Evolutionary conservation across 1,284 basidiomycete genomes (phyloP).

Genomic region (Leccinum insolens): DNA sequence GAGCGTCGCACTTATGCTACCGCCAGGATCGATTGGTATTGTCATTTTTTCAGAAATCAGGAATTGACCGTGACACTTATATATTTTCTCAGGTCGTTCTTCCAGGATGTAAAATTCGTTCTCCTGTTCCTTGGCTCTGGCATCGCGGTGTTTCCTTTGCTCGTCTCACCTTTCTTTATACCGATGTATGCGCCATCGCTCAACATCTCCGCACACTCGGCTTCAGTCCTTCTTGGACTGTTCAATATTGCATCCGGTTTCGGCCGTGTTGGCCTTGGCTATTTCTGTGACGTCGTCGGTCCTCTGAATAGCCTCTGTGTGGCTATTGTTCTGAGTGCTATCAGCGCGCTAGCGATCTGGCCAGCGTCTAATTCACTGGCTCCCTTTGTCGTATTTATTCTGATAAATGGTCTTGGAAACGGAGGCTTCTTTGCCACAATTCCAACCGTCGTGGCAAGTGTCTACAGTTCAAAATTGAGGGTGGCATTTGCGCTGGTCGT

Average conservation of each 20-base stretch:
- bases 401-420: slow-evolving; percentile 35
- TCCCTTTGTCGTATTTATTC: slow-evolving; percentile 34
- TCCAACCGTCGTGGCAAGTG: slow-evolving; percentile 35
- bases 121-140: slow-evolving; percentile 38
- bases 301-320: slow-evolving; percentile 32
- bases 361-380: slow-evolving; percentile 34
- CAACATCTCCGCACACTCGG: slow-evolving; percentile 27
- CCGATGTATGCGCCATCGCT: slow-evolving; percentile 38
- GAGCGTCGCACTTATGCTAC: slow-evolving; percentile 29
- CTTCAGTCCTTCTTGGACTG: slow-evolving; percentile 17
- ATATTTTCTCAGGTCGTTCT: slow-evolving; percentile 28
- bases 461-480: slow-evolving; percentile 32
- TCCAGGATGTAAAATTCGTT: slow-evolving; percentile 37
- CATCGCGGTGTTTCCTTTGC: slow-evolving; percentile 38
- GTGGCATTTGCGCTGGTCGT: slow-evolving; percentile 37
- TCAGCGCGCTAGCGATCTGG: slow-evolving; percentile 40
- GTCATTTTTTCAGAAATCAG: background rate
- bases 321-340: slow-evolving; percentile 30
- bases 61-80: background rate
- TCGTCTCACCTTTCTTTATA: slow-evolving; percentile 41
- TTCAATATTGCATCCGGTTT: slow-evolving; percentile 39
- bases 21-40: slow-evolving; percentile 24
- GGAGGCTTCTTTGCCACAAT: slow-evolving; percentile 39
- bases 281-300: slow-evolving; percentile 34
- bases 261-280: slow-evolving; percentile 35